Percentiles rank a stretch among this genome's conserved stretches.
These are phyloP conservation scores for Fusarium goolgardi DNA, from an alignment of 2,329 filamentous ascomycete genomes.

Conservation along the genomic window DNA sequence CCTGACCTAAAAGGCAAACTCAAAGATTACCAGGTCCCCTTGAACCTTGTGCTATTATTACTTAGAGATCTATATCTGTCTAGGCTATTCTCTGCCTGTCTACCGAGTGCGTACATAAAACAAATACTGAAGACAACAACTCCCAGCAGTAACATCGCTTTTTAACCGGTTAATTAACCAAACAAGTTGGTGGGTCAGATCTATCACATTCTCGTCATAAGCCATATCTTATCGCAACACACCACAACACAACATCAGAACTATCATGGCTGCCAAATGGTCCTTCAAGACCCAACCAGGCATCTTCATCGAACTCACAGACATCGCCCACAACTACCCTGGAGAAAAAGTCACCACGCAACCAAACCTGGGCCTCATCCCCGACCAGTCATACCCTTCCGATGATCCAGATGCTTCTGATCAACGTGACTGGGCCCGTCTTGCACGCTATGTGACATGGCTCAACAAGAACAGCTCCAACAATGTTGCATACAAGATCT, in stretches of 20 bases:
- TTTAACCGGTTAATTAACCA: not conserved
- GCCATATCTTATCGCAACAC: not conserved
- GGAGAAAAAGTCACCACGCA: constrained; percentile 54
- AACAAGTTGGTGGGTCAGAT: not conserved
- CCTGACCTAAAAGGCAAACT: constrained; percentile 1
- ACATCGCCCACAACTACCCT: constrained; percentile 46
- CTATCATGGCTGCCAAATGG: constrained; percentile 39
- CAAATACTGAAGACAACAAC: not conserved
- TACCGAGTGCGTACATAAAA: not conserved
- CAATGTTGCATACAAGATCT: constrained; percentile 64
- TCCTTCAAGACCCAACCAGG: constrained; percentile 43
- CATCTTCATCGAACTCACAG: constrained; percentile 59
- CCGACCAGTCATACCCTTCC: constrained; percentile 58
- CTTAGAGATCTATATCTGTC: too few relatives aligned
- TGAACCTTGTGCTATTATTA: not conserved
- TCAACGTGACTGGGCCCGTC: constrained; percentile 64
- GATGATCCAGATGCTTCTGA: constrained; percentile 47
- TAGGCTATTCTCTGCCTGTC: not conserved
- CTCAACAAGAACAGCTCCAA: constrained; percentile 58
- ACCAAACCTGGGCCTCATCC: constrained; percentile 65
- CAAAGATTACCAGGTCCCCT: not conserved
- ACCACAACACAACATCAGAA: not conserved
- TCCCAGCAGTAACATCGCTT: not conserved
- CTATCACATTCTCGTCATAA: not conserved
- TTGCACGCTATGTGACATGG: constrained; percentile 59